Base-by-base conservation (phyloP, 345 rosid genomes). In the Triadica sebifera region DNA sequence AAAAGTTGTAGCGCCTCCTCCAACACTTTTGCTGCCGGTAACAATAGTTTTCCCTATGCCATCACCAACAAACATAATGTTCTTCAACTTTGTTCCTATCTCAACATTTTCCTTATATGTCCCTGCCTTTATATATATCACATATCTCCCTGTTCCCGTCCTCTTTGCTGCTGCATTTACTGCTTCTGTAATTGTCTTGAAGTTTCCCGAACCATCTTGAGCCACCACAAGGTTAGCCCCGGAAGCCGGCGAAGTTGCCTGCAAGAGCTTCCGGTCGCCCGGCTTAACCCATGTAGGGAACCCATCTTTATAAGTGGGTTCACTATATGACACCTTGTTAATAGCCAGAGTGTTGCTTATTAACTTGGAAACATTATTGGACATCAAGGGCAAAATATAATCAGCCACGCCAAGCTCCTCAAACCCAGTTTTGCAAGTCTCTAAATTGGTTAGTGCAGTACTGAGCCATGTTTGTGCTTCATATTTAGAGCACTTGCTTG, bases 381-480 rank as follows among this genome's bases (percentile, higher is more conserved):
- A 68, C 79, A 81, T 66, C 49, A 77, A 57, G n/a, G 85, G 83
- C 3, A 74, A 47, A 45, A 83, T 41, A 71, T 72, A 75, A 64
- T 83, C 83, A 1, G 85, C 1, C n/a, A 79, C 67, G 8, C 76
- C 81, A 11, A 85, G 84, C 16, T 83, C 86, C n/a, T n/a, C 53
- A 39, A 81, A 85, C 73, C 88, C 88, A 0, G 72, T 67, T 41
- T 64, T 63, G 74, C 87, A 84, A 12, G 87, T 82, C 70, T 69
- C 76, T 7, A 81, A 58, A 72, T 82, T 79, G 69, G 87, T 84
- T 8, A 84, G 66, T 20, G 87, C 81, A 2, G 85, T 77, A 71
- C 87, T 84, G 47, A 84, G 85, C 87, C 87, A 84, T 12, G 87
- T 81, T 75, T 84, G 87, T 3, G 82, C 83, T 15, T 85, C 86